These are phyloP conservation scores for Eucalyptus caleyi DNA, from an alignment of 345 rosid species.

Conservation along the genomic window DNA sequence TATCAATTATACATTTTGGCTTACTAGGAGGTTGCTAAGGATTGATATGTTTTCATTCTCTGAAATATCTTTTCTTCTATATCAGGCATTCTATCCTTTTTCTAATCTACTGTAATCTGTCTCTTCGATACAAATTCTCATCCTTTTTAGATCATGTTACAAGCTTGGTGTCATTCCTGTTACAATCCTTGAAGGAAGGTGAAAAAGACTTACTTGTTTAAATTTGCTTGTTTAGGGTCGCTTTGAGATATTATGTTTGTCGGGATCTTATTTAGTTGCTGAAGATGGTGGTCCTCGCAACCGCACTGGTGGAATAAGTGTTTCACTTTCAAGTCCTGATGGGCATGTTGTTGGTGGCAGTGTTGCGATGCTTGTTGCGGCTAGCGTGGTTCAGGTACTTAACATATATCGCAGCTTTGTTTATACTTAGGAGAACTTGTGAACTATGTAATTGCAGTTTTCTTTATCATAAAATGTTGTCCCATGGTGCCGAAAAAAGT, in stretches of 20 bases:
- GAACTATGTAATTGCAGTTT: background rate
- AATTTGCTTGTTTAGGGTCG: slow-evolving; percentile 50
- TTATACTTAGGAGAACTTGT: background rate
- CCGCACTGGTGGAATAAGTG: slow-evolving; percentile 90
- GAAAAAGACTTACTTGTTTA: slow-evolving; percentile 9
- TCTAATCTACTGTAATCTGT: background rate
- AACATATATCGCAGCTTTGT: background rate
- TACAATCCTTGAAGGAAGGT: background rate
- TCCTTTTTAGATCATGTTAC: background rate
- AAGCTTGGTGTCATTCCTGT: background rate
- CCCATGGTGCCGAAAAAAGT: background rate
- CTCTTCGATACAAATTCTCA: background rate
- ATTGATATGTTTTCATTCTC: background rate
- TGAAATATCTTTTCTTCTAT: background rate
- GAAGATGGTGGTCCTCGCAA: slow-evolving; percentile 77
- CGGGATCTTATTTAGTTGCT: slow-evolving; percentile 83
- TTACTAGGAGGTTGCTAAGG: background rate
- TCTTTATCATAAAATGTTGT: background rate
- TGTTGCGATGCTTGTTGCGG: slow-evolving; percentile 68
- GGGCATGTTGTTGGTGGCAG: slow-evolving; percentile 94
- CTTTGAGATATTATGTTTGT: slow-evolving; percentile 89
- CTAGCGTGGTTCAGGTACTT: slow-evolving; percentile 73
- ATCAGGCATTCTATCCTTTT: background rate
- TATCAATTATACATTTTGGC: background rate
- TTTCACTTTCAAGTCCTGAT: slow-evolving; percentile 83